Base-by-base conservation (phyloP, 306 rosid genomes). In the Malus sylvestris region DNA sequence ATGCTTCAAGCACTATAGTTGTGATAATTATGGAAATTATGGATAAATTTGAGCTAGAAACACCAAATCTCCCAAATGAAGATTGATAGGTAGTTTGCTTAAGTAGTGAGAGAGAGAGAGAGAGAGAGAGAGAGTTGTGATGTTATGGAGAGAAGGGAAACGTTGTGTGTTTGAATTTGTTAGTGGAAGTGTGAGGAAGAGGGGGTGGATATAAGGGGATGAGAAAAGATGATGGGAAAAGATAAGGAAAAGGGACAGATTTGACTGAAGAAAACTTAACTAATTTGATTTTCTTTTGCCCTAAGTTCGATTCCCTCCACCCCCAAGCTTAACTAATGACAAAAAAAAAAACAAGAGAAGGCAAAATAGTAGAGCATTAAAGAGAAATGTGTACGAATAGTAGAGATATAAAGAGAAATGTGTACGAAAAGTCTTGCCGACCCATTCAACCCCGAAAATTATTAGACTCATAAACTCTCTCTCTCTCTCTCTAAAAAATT, bases 171-270 rank as follows among this genome's bases (percentile, higher is more conserved):
- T n/a, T 73, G 5, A 44, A 42, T 11, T 62, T 27, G 32, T 45
- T 10, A 7, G 20, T 29, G 93, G 82, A 89, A 84, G 77, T 70
- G 87, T 60, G 89, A 77, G 92, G 90, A 88, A 88, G 70, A 25
- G 30, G 83, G 78, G 63, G 10, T 32, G 38, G 42, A 25, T 82
- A 78, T 71, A 78, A 64, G 51, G 75, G 77, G 52, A 42, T n/a
- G 61, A 75, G 90, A 85, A 91, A 87, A 44, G 68, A 76, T 71
- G 52, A 42, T 9, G 61, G 73, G 90, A 85, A 91, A 88, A 44
- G 68, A 76, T 69, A 32, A 71, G 74, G 83, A 80, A 83, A 79
- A 66, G 84, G 49, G 85, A 49, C 7, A 13, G 25, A 45, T 78
- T 81, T 86, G 87, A 83, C 92, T 45, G 45, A 44, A 46, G 60